Percentiles rank a stretch among this genome's conserved stretches.
These are phyloP conservation scores for Septoria petroselini DNA, from an alignment of 2,329 filamentous ascomycete genomes.

Conservation along the genomic window DNA sequence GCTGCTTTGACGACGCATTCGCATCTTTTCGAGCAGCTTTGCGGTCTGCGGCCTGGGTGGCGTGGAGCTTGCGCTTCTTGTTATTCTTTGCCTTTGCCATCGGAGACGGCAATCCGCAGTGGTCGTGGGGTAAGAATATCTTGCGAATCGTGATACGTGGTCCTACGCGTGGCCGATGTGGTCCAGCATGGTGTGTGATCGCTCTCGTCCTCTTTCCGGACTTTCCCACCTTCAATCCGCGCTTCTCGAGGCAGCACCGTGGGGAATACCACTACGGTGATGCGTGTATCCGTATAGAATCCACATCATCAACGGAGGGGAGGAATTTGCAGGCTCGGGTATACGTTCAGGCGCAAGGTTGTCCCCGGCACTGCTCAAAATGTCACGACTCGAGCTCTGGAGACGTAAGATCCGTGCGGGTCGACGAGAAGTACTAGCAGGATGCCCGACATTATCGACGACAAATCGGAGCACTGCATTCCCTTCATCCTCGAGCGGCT, in stretches of 20 bases:
- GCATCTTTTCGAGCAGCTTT: conserved; percentile 10
- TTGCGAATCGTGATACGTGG: too few relatives aligned
- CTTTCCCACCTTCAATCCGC: not conserved
- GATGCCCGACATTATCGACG: conserved; percentile 62
- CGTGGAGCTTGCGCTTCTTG: conserved; percentile 31
- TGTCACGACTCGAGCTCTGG: not conserved
- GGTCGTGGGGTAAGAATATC: too few relatives aligned
- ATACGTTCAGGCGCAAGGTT: conserved; percentile 9
- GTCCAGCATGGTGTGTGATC: not conserved
- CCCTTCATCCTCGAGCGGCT: conserved; percentile 69
- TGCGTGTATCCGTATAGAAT: too few relatives aligned
- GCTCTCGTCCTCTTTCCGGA: not conserved
- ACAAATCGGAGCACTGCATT: conserved; percentile 74
- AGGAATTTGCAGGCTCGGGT: too few relatives aligned
- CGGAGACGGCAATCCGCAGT: too few relatives aligned
- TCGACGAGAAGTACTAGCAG: conserved; percentile 13
- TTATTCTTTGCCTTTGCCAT: conserved; percentile 27
- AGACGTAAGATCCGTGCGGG: not conserved
- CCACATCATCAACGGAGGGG: too few relatives aligned
- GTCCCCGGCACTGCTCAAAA: conserved; percentile 26
- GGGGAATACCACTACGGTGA: not conserved
- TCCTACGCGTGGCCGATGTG: too few relatives aligned
- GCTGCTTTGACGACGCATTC: conserved; percentile 9
- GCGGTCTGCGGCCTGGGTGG: conserved; percentile 11
- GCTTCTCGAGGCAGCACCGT: not conserved